These are phyloP conservation scores for Juncus inflexus DNA, from an alignment of 176 grass and related monocot genomes.

Conservation along the genomic window DNA sequence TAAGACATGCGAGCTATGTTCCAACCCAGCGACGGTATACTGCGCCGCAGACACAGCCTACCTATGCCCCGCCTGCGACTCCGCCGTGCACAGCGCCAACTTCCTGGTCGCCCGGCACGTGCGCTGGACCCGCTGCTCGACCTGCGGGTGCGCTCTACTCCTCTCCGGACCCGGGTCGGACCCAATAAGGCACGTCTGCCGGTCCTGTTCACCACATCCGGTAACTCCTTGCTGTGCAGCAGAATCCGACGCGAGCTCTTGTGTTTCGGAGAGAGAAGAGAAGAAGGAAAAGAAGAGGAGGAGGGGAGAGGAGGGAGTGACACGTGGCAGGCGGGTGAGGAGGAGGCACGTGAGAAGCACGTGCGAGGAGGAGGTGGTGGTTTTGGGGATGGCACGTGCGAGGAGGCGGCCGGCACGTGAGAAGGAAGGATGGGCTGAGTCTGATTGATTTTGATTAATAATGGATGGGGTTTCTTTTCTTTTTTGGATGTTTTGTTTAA, in stretches of 20 bases:
- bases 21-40: conserved; percentile 46
- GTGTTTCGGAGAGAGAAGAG: conserved; percentile 39
- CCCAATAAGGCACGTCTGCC: conserved; percentile 15
- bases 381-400: conserved; percentile 28
- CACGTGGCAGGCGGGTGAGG: not conserved
- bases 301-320: not conserved
- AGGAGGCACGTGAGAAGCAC: not conserved
- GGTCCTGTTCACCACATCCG: not conserved
- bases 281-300: conserved; percentile 17
- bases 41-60: conserved; percentile 73
- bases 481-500: not conserved
- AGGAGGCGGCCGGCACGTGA: conserved; percentile 18
- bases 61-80: conserved; percentile 63
- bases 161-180: conserved; percentile 1
- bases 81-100: conserved; percentile 80
- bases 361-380: conserved; percentile 29
- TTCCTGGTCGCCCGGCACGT: conserved; percentile 76
- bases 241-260: conserved; percentile 34
- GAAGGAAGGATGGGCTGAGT: conserved; percentile 66
- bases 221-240: not conserved
- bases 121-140: conserved; percentile 25
- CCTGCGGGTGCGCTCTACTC: not conserved
- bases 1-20: conserved; percentile 47
- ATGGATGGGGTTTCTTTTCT: not conserved
- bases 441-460: conserved; percentile 1